Conservation (phyloP, 345 rosid genomes). For the Citrus trifoliata region DNA sequence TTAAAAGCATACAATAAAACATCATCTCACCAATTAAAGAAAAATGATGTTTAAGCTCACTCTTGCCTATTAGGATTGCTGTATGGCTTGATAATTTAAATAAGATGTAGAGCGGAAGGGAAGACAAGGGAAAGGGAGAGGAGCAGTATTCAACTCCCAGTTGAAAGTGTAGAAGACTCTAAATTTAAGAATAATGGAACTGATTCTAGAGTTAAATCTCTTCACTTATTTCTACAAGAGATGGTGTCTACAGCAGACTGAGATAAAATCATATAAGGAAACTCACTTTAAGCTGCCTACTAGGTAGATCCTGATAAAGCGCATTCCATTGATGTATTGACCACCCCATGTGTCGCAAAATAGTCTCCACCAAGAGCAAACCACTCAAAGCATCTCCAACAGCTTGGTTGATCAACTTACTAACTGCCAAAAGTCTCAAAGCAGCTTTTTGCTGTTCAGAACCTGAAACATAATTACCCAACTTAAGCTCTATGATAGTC, state of each 20-base stretch:
- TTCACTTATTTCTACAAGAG: neutral
- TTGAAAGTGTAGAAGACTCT: neutral
- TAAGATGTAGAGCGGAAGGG: neutral
- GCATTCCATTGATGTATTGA: constrained; percentile 73
- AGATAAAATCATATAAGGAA: neutral
- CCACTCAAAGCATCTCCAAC: constrained; percentile 94
- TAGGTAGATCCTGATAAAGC: constrained; percentile 84
- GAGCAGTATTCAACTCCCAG: neutral
- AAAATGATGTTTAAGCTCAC: neutral
- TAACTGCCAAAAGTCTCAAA: constrained; percentile 68
- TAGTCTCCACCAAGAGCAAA: constrained; percentile 84
- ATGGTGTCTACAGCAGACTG: neutral
- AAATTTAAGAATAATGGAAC: neutral
- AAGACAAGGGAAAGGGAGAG: neutral
- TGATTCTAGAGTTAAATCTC: neutral
- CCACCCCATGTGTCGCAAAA: constrained; percentile 78
- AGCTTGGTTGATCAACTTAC: constrained; percentile 91
- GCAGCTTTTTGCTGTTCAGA: constrained; percentile 75
- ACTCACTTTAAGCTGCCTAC: constrained; percentile 82
- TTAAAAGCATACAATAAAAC: neutral
- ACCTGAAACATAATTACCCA: constrained; percentile 31
- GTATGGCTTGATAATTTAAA: neutral
- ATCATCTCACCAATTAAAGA: neutral
- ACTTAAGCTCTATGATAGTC: neutral
- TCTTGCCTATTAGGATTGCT: neutral